A percentile compares a stretch with the other conserved stretches of the same genome.
These are phyloP conservation scores for Astrothelium subdiscretum DNA, from an alignment of 495 filamentous ascomycete species.

Conservation along the genomic window DNA sequence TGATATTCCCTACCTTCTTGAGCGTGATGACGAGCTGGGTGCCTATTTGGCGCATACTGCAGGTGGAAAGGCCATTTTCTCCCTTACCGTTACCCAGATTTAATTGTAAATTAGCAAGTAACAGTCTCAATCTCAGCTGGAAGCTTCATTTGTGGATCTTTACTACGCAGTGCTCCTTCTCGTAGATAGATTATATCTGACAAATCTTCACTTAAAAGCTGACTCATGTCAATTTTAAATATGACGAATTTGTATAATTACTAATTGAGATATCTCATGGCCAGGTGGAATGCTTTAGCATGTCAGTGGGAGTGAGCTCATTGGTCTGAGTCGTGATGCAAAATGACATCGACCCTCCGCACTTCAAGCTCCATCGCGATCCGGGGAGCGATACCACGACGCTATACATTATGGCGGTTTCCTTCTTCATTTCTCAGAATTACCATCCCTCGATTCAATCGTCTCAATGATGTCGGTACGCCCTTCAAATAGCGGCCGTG, in stretches of 20 bases:
- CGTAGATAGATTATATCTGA: too few species aligned
- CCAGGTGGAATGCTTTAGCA: background rate
- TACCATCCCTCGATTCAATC: background rate
- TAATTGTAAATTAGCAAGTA: background rate
- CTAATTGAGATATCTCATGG: background rate
- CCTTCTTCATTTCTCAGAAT: background rate
- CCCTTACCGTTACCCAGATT: background rate
- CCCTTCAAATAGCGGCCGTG: background rate
- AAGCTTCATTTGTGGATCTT: too few species aligned
- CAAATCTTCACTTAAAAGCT: too few species aligned
- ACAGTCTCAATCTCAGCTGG: too few species aligned
- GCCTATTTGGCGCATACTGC: slow-evolving; percentile 54
- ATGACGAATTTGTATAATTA: too few species aligned
- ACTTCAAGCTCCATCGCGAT: background rate
- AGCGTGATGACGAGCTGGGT: slow-evolving; percentile 57
- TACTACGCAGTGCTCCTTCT: too few species aligned
- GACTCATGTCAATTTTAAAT: too few species aligned
- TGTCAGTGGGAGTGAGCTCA: background rate
- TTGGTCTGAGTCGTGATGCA: background rate
- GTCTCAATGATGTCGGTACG: background rate
- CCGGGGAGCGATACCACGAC: background rate
- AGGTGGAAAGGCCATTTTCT: slow-evolving; percentile 53
- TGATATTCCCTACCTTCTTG: slow-evolving; percentile 47
- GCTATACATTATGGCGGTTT: background rate
- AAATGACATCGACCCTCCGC: slow-evolving; percentile 1